Base-by-base conservation (phyloP, 2,329 filamentous ascomycete species). In the Xylaria sp. region DNA sequence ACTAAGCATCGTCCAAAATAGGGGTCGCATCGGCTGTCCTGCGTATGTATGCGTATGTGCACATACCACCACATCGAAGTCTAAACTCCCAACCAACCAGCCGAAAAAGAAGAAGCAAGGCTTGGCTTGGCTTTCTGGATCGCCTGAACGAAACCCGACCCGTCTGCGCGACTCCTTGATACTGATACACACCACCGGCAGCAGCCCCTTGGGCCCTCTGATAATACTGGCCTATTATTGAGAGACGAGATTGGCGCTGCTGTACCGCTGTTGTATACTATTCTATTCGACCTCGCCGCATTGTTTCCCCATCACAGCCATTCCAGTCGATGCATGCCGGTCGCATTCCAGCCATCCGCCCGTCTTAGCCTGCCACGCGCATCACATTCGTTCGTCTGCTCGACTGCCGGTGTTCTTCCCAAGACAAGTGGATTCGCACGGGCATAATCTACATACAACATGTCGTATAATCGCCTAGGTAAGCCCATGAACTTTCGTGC, bases 381-480 rank as follows among this genome's bases (percentile, higher is more conserved):
- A 38, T 36, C 42, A 31, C 69, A 65, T 62, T 51, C 29, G 33
- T 47, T 38, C 27, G 33, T 11, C 53, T 22, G n/a, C 20, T 33
- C 31, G 39, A 47, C 44, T 39, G 31, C 62, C 61, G 57, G 51
- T 61, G 56, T 61, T 61, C 68, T 50, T 47, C 56, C 61, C 64
- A 58, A 63, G 58, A 66, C 67, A 68, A 64, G 59, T 69, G 50
- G 55, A 50, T 68, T 49, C 60, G 69, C 44, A 50, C 62, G 25
- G 58, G 29, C 62, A 66, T 71, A 71, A 65, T 67, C 57, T 33
- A 67, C 68, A 66, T n/a, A n/a, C n/a, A 81, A 78, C 81, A 92
- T 92, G 89, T 87, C 89, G 77, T 93, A 93, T 83, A 91, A 92
- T 83, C 88, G 89, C 74, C 80, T 92, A 84, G 88, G 90, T 88